Base-by-base conservation (phyloP, 2,329 filamentous ascomycete genomes). In the Clonostachys solani region DNA sequence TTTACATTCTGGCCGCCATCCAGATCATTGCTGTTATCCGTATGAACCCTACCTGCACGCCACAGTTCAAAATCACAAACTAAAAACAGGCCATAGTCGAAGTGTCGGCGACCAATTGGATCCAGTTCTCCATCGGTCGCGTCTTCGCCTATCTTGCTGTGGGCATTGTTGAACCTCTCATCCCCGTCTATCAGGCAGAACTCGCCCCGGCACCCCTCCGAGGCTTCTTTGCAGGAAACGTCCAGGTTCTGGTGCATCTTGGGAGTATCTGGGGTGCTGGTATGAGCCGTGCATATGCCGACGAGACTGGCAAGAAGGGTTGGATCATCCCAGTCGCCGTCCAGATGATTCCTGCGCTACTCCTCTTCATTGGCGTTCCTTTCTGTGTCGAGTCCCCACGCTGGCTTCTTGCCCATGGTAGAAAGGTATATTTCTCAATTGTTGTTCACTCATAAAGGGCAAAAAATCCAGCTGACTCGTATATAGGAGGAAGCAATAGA, bases 301-400 rank as follows among this genome's bases (percentile, higher is more conserved):
- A 44, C 23, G 49, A 51, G 29, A 17, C 18, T 5, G 40, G 17
- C n/a, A 19, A 17, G 13, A 47, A 51, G 40, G 49, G 49, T 7
- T 51, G 47, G 47, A 51, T 49, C 35, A 47, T 51, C 37, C 49
- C 49, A 12, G 47, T 49, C 4, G 37, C 47, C 15, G 45, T 51
- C 44, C 49, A 51, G 43, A 38, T 46, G n/a, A 50, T 50, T 29
- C 49, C 49, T 13, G 46, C 46, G 17, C 34, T 48, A n/a, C 34
- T 48, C 3, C 42, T 48, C 16, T 35, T 48, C 13, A 41, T 48
- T 19, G 42, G 42, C 47, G 60, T 75, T 43, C 67, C 65, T 50
- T 73, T 79, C 43, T 69, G 81, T 5, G 80, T 81, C 0, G 82
- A 86, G 51, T 80, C 74, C 1, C 82, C 82, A 2, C 71, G 82